Evolutionary conservation across 306 rosid species (phyloP).

Genomic region (Prunus davidiana): DNA sequence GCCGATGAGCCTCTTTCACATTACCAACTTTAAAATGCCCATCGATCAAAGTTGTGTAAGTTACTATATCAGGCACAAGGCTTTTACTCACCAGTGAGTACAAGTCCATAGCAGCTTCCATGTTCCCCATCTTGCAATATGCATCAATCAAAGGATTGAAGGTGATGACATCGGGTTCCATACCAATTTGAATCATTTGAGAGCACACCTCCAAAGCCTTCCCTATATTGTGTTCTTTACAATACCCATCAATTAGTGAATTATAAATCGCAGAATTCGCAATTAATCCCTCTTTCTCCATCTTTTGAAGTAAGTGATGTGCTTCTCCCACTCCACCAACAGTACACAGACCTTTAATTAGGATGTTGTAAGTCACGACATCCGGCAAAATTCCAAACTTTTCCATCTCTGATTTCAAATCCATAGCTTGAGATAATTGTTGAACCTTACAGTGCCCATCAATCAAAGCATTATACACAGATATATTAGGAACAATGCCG

Average conservation of each 20-base stretch:
- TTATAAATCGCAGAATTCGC: constrained; percentile 58
- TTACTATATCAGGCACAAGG: constrained; percentile 54
- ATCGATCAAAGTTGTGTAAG: constrained; percentile 67
- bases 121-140: constrained; percentile 57
- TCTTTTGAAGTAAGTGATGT: constrained; percentile 35
- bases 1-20: constrained; percentile 46
- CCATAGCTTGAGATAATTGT: constrained; percentile 45
- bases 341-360: constrained; percentile 51
- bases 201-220: constrained; percentile 67
- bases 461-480: constrained; percentile 60
- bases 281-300: constrained; percentile 36
- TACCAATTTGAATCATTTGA: constrained; percentile 51
- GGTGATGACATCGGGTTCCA: constrained; percentile 55
- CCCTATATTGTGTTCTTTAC: constrained; percentile 52
- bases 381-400: constrained; percentile 38
- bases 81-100: constrained; percentile 59
- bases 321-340: constrained; percentile 48
- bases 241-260: constrained; percentile 54
- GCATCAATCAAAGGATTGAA: constrained; percentile 63
- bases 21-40: constrained; percentile 60
- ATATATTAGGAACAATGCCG: constrained; percentile 47
- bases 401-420: constrained; percentile 47
- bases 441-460: constrained; percentile 51
- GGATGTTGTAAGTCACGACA: constrained; percentile 56
- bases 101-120: constrained; percentile 57